phyloP scores from a whole-genome alignment of 306 rosid species.

The Pyrus bretschneideri region DNA sequence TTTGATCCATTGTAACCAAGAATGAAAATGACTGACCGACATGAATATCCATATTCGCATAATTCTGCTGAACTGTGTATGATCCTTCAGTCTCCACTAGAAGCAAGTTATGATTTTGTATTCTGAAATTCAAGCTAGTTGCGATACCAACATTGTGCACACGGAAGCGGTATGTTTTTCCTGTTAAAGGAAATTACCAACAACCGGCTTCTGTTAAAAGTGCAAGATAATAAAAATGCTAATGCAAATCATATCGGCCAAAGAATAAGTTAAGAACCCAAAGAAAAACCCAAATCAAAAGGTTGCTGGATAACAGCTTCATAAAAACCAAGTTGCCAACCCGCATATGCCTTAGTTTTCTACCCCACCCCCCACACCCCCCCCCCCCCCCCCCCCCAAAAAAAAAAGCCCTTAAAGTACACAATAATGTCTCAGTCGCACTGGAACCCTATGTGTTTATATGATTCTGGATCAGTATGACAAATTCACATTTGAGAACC shows the following conservation, averaged over 20 bases:
- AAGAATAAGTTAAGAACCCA: background rate
- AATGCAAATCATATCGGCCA: background rate
- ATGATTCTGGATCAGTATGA: background rate
- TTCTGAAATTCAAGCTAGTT: constrained; percentile 70
- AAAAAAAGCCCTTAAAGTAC: too few relatives aligned
- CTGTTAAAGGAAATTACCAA: constrained; percentile 37
- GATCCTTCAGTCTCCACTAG: constrained; percentile 86
- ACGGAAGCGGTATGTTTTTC: constrained; percentile 66
- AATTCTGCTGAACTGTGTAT: constrained; percentile 71
- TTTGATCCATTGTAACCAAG: constrained; percentile 89
- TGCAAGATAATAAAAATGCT: constrained; percentile 1
- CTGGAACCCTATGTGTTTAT: background rate
- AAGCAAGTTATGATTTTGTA: constrained; percentile 71
- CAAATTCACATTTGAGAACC: background rate
- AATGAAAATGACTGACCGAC: constrained; percentile 87
- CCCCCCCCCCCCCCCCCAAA: too few relatives aligned
- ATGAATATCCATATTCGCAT: constrained; percentile 69
- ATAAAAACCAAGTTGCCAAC: background rate
- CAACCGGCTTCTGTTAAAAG: background rate
- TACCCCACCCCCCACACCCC: too few relatives aligned
- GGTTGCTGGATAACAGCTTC: background rate
- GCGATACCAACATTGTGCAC: constrained; percentile 87
- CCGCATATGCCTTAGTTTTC: background rate
- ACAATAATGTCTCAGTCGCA: background rate
- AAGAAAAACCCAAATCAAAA: background rate